phyloP scores from a whole-genome alignment of 73 alveolate species.

The Paramecium caudatum region DNA sequence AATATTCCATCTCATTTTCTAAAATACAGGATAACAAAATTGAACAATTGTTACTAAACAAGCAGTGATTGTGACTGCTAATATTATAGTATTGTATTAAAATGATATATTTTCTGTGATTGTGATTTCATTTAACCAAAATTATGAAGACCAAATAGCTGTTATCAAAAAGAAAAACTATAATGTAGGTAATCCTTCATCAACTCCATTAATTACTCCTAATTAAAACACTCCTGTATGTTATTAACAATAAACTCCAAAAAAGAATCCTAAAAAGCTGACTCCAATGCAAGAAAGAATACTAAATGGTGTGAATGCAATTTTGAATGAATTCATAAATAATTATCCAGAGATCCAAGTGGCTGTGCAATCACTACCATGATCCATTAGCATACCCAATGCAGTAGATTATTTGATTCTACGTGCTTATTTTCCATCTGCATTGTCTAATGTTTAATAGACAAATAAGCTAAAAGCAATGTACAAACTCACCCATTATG shows the following conservation, averaged over 20 bases:
- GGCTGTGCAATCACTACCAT: conserved; percentile 84
- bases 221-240: conserved; percentile 67
- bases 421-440: conserved; percentile 85
- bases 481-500: conserved; percentile 66
- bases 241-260: conserved; percentile 66
- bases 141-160: conserved; percentile 29
- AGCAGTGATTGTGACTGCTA: neutral
- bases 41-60: neutral
- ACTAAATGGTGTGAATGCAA: conserved; percentile 16
- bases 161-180: conserved; percentile 37
- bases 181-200: conserved; percentile 75
- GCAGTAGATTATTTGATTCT: conserved; percentile 81
- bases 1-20: conserved; percentile 49
- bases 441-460: conserved; percentile 79
- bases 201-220: conserved; percentile 73
- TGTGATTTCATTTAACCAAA: conserved; percentile 25
- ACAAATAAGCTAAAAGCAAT: conserved; percentile 38
- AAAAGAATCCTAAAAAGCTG: conserved; percentile 51
- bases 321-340: conserved; percentile 30
- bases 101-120: neutral
- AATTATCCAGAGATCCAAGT: conserved; percentile 75
- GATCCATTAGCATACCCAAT: conserved; percentile 85
- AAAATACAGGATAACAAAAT: conserved; percentile 31
- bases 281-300: conserved; percentile 29
- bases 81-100: neutral